Base-by-base conservation (phyloP, 345 rosid genomes). In the Gossypium anomalum region DNA sequence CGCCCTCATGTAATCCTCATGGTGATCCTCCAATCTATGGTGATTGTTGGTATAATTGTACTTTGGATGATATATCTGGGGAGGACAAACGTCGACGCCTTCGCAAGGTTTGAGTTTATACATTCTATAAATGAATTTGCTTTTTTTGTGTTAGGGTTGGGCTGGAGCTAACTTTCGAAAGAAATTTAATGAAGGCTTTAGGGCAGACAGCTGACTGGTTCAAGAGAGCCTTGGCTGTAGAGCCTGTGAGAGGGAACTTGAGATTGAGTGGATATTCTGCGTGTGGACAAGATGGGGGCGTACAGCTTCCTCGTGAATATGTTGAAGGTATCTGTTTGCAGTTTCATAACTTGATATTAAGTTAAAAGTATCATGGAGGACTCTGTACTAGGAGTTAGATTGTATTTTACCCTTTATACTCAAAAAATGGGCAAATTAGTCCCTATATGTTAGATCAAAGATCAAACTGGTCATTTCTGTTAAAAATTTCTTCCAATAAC, bases 221-320 rank as follows among this genome's bases (percentile, higher is more conserved):
- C 78, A 83, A 84, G 81, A 89, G 91, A 83, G 94, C 98, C 45
- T 85, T 96, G 68, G 91, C 99, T 77, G 99, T 96, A 75, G 99
- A 96, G 83, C 97, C 99, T 79, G 99, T 96, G 65, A 96, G 87
- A 81, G 99, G 99, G 75, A 90, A 91, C 76, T 84, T 96, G 83
- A 92, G 97, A 72, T 83, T 96, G 73, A 96, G 99, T 87, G 99
- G 99, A 79, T 96, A 96, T 80, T 96, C 99, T 71, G 99, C 99
- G 1, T 96, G 99, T 80, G 99, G 99, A 41, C 99, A 96, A 86
- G 99, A 96, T 83, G 99, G 99, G 48, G 99, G 99, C 27, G 99
- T 96, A 60, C 99, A 91, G 79, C 94, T 96, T 83, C 99, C 99
- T 60, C 97, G 83, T 34, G 90, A 84, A 87, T 96, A 93, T 70